Evolutionary conservation across 2,329 filamentous ascomycete species (phyloP), one percentile per base, ranked within the genome.

Genomic region (Aureobasidium namibiae): DNA sequence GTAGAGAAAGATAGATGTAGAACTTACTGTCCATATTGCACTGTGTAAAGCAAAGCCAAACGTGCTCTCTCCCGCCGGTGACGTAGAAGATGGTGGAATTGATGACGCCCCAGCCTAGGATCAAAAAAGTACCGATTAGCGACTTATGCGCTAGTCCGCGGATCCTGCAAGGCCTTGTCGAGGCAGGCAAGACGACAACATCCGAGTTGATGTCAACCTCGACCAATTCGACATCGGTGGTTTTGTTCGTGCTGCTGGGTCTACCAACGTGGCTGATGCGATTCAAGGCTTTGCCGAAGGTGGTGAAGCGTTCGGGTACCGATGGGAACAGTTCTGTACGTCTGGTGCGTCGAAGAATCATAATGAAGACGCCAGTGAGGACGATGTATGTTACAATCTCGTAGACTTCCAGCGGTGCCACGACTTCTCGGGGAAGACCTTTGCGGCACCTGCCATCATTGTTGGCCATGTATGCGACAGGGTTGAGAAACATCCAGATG

Each of bases 1-100:
- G 24, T 26, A 8, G 31, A 9, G 13, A 16, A 42, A 13, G 2
- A 16, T n/a, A 18, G 24, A 11, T 16, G 11, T 6, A 7, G 23
- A 11, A 63, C 69, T 39, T 65, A 76, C 74, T 68, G 60, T 77
- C 74, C 11, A 73, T 62, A 1, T 68, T 72, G 63, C 75, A 77
- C 1, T 73, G 63, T 0, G 67, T 70, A 53, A 75, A 68, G 60
- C 74, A 76, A 4, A 76, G 60, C 73, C 74, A 76, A 0, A 69
- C 72, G 18, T 71, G 63, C 60, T 76, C 73, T 10, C 67, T 63
- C 1, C 72, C 73, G 5, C 65, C 45, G 16, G 70, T 62, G 21
- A 61, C 59, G 23, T 65, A 70, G 14, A 76, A 57, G 11, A 72
- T 59, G 0, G 62, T 64, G 1, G 76, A 52, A 53, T 76, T 77